These are phyloP conservation scores for Moricandia moricandioides DNA, from an alignment of 345 rosid species.

Conservation along the genomic window DNA sequence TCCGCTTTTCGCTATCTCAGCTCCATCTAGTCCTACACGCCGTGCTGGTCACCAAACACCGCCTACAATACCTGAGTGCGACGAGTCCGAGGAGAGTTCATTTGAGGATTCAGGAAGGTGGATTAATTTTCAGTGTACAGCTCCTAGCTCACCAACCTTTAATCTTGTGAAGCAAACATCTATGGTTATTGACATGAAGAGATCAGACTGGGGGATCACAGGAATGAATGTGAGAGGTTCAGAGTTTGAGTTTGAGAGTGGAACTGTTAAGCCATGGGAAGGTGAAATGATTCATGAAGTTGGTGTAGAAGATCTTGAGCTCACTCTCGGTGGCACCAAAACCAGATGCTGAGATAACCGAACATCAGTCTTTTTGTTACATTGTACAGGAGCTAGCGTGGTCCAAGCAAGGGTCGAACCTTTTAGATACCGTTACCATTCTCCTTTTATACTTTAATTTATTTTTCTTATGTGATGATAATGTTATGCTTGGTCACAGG, in stretches of 20 bases:
- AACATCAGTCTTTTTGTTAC: slow-evolving; percentile 10
- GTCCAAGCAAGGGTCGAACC: slow-evolving; percentile 19
- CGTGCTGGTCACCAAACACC: slow-evolving; percentile 64
- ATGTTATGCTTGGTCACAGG: slow-evolving; percentile 18
- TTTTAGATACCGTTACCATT: slow-evolving; percentile 17
- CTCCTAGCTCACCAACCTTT: slow-evolving; percentile 68
- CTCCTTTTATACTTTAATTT: slow-evolving; percentile 14
- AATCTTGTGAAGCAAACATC: slow-evolving; percentile 57
- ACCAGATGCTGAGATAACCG: slow-evolving; percentile 25
- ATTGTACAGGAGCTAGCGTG: slow-evolving; percentile 28
- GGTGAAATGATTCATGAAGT: slow-evolving; percentile 94
- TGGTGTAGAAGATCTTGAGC: slow-evolving; percentile 84
- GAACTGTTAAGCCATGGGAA: slow-evolving; percentile 88
- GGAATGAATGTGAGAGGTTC: slow-evolving; percentile 50
- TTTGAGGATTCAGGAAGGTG: slow-evolving; percentile 86
- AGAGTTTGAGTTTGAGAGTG: slow-evolving; percentile 82
- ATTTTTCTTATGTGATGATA: neutral
- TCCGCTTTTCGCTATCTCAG: slow-evolving; percentile 72
- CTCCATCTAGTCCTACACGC: slow-evolving; percentile 91
- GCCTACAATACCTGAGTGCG: slow-evolving; percentile 83
- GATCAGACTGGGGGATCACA: slow-evolving; percentile 45
- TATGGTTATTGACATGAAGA: slow-evolving; percentile 37
- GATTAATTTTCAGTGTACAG: slow-evolving; percentile 66
- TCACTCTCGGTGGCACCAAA: slow-evolving; percentile 65
- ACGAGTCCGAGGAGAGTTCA: slow-evolving; percentile 77